These are phyloP conservation scores for Saccharomycopsis sp. DNA, from an alignment of 805 yeast genomes.

Conservation along the genomic window DNA sequence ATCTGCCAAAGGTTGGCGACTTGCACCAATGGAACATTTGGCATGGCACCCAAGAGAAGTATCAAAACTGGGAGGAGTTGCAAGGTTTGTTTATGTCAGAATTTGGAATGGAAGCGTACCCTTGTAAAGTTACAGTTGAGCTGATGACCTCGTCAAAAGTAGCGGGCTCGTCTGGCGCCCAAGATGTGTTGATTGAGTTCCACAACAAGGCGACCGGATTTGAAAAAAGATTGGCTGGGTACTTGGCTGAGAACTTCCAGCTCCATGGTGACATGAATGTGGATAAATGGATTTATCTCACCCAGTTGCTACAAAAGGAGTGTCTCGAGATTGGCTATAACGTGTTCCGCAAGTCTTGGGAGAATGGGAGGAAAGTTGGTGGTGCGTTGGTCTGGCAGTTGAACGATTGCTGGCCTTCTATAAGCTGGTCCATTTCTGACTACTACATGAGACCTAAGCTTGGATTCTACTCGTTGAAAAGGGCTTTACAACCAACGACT, in stretches of 20 bases:
- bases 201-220: constrained; percentile 44
- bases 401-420: constrained; percentile 46
- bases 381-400: constrained; percentile 48
- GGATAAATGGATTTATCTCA: constrained; percentile 39
- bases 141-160: constrained; percentile 29
- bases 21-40: constrained; percentile 50
- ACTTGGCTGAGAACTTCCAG: constrained; percentile 37
- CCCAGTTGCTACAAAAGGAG: constrained; percentile 45
- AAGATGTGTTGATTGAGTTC: constrained; percentile 34
- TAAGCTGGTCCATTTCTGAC: constrained; percentile 44
- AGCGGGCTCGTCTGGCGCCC: constrained; percentile 31
- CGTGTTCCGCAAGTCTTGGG: constrained; percentile 41
- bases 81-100: constrained; percentile 44
- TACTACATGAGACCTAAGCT: constrained; percentile 35
- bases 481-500: constrained; percentile 31
- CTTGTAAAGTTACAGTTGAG: constrained; percentile 31
- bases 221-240: constrained; percentile 37
- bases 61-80: constrained; percentile 39
- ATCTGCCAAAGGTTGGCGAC: constrained; percentile 33
- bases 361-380: constrained; percentile 30
- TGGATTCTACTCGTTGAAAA: constrained; percentile 38
- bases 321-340: constrained; percentile 39
- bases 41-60: constrained; percentile 43
- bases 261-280: constrained; percentile 27
- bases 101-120: constrained; percentile 46